phyloP scores from a whole-genome alignment of 495 filamentous ascomycete genomes.

The Daldinia decipiens region DNA sequence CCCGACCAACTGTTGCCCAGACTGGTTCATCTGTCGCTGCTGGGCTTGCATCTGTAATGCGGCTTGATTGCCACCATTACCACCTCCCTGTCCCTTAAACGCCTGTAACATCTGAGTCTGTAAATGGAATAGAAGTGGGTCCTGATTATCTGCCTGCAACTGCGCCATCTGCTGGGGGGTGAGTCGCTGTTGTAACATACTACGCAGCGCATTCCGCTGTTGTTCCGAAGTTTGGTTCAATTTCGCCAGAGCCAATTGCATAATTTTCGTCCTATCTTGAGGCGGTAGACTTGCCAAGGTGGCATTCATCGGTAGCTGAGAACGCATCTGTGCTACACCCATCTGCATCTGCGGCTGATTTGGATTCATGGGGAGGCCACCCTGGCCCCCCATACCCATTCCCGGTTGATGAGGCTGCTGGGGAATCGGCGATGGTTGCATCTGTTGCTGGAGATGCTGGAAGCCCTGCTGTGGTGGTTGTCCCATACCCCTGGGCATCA shows the following conservation, averaged over 20 bases:
- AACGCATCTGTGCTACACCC: slow-evolving; percentile 41
- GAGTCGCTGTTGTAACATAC: slow-evolving; percentile 46
- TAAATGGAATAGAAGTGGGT: slow-evolving; percentile 55
- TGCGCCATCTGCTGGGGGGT: slow-evolving; percentile 47
- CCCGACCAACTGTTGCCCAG: slow-evolving; percentile 48
- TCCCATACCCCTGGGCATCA: slow-evolving; percentile 54
- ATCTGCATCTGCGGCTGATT: slow-evolving; percentile 56
- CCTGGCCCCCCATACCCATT: slow-evolving; percentile 51
- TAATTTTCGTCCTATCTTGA: slow-evolving; percentile 46
- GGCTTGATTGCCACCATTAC: slow-evolving; percentile 40
- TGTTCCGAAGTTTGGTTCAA: slow-evolving; percentile 45
- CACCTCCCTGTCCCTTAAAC: slow-evolving; percentile 41
- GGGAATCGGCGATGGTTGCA: slow-evolving; percentile 58
- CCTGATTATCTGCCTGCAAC: slow-evolving; percentile 49
- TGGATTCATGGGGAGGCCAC: slow-evolving; percentile 48
- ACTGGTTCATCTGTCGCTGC: slow-evolving; percentile 53
- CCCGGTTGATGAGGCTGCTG: slow-evolving; percentile 52
- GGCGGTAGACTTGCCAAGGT: slow-evolving; percentile 41
- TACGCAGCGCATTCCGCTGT: slow-evolving; percentile 49
- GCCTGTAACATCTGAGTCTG: slow-evolving; percentile 52
- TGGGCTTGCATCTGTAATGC: slow-evolving; percentile 47
- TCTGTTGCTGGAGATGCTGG: slow-evolving; percentile 60
- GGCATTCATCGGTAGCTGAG: slow-evolving; percentile 35
- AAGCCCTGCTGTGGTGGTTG: slow-evolving; percentile 57
- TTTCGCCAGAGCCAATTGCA: slow-evolving; percentile 44